Base-by-base conservation (phyloP, 305 asterid genomes). In the Rubia tinctorum region DNA sequence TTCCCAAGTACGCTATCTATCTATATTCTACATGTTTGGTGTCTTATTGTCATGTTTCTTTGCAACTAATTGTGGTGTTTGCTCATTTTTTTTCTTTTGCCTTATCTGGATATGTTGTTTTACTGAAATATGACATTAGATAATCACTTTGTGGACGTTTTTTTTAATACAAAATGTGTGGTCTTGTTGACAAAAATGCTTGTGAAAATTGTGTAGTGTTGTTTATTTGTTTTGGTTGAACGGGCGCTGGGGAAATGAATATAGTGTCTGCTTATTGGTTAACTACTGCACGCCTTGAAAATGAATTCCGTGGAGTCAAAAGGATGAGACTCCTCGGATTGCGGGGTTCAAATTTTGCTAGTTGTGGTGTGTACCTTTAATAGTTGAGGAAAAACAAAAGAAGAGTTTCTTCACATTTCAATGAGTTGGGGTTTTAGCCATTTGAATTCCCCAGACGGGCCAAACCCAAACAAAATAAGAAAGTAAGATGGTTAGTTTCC, bases 1-100 rank as follows among this genome's bases (percentile, higher is more conserved):
- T 59, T 51, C 45, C 18, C 51, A 76, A 5, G 80, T 76, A 76
- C n/a, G 34, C 1, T 17, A 51, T 51, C 1, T 17, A 51, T 51
- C 58, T 51, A 7, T 51, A 51, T 15, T 15, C 58, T 51, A 7
- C 14, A 51, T 15, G 5, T 49, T 51, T 55, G 25, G 60, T 15
- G 9, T 18, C 60, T 23, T 55, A 55, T 55, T n/a, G 25, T 18
- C 60, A 18, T n/a, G 60, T 55, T 18, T 7, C 60, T 8, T 55
- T 55, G 60, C 20, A 55, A 3, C 60, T n/a, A n/a, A 7, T 8
- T 18, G 25, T 55, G 23, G 60, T 47, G 15, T 47, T 47, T 47
- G 17, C 15, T 2, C 6, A 0, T 14, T 3, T 10, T 30, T 64
- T 34, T 5, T 17, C 17, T 25, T 65, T 40, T 62, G 64, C 34